A percentile compares a stretch with the other conserved stretches of the same genome.
phyloP scores from a whole-genome alignment of 768 basidiomycete genomes.

The Porphyrellus cyaneotinctus region DNA sequence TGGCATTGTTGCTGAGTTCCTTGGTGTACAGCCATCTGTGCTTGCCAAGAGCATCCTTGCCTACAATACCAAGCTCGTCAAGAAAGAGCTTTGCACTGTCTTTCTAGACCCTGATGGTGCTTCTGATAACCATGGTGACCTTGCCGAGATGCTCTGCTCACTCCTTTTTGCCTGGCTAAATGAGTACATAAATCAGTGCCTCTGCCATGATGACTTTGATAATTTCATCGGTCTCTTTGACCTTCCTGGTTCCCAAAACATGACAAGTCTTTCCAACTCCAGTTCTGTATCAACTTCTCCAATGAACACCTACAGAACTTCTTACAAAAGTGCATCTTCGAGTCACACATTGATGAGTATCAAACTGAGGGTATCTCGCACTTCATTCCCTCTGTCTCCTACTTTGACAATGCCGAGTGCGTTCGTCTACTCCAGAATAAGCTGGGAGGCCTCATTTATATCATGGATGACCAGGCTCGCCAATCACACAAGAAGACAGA shows the following conservation, averaged over 20 bases:
- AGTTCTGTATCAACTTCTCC: conserved; percentile 95
- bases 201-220: conserved; percentile 89
- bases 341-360: conserved; percentile 80
- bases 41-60: conserved; percentile 81
- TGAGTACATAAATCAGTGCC: conserved; percentile 91
- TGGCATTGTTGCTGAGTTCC: conserved; percentile 84
- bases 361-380: conserved; percentile 72
- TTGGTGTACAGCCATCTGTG: conserved; percentile 70
- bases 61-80: conserved; percentile 88
- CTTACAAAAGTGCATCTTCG: conserved; percentile 61
- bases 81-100: conserved; percentile 95
- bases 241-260: conserved; percentile 89
- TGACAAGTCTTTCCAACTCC: conserved; percentile 87
- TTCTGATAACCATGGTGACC: conserved; percentile 88
- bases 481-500: conserved; percentile 87
- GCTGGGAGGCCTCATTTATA: conserved; percentile 83
- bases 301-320: conserved; percentile 89
- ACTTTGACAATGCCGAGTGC: conserved; percentile 90
- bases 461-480: conserved; percentile 95
- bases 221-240: conserved; percentile 94
- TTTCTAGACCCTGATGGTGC: conserved; percentile 95
- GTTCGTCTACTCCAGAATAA: conserved; percentile 49
- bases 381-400: conserved; percentile 65
- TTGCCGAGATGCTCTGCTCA: conserved; percentile 90
- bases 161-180: conserved; percentile 95